phyloP scores from a whole-genome alignment of 257 asterid genomes.

The Solanum sejunctum region DNA sequence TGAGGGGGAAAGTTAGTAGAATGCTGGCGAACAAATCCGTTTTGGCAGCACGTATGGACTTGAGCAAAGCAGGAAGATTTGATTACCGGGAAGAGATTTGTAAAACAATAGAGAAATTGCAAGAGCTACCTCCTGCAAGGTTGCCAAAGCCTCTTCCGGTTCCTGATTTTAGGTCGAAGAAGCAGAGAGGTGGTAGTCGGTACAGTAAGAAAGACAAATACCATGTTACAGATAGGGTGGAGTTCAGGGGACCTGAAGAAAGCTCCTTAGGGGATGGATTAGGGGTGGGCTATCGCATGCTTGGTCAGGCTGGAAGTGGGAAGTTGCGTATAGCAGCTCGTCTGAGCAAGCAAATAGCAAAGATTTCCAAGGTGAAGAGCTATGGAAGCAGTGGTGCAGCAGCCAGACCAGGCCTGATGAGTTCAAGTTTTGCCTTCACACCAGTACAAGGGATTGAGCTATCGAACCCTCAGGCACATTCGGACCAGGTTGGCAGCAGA shows the following conservation, averaged over 20 bases:
- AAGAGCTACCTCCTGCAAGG: slow-evolving; percentile 92
- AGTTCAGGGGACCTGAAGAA: slow-evolving; percentile 86
- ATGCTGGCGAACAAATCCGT: slow-evolving; percentile 81
- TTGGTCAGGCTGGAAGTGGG: slow-evolving; percentile 92
- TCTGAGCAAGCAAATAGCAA: slow-evolving; percentile 66
- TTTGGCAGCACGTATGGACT: slow-evolving; percentile 82
- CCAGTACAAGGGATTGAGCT: slow-evolving; percentile 99
- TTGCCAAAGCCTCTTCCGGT: slow-evolving; percentile 96
- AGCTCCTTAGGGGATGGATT: slow-evolving; percentile 97
- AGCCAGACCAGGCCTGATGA: slow-evolving; percentile 64
- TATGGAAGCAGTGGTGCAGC: slow-evolving; percentile 60
- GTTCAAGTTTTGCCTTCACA: slow-evolving; percentile 89
- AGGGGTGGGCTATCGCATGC: slow-evolving; percentile 98
- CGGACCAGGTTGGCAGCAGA: slow-evolving; percentile 65
- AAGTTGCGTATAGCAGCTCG: slow-evolving; percentile 68
- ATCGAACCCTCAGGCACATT: slow-evolving; percentile 73
- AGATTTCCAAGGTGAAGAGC: slow-evolving; percentile 56
- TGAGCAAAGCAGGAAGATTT: not conserved
- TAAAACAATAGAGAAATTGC: slow-evolving; percentile 89
- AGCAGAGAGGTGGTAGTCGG: slow-evolving; percentile 89
- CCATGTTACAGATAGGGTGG: slow-evolving; percentile 88
- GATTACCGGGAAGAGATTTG: slow-evolving; percentile 47
- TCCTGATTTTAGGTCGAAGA: slow-evolving; percentile 92
- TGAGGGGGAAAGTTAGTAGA: slow-evolving; percentile 75
- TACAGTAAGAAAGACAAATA: slow-evolving; percentile 88